A percentile compares a stretch with the other conserved stretches of the same genome.
Conservation (phyloP, 345 rosid genomes). For the Lumnitzera littorea region DNA sequence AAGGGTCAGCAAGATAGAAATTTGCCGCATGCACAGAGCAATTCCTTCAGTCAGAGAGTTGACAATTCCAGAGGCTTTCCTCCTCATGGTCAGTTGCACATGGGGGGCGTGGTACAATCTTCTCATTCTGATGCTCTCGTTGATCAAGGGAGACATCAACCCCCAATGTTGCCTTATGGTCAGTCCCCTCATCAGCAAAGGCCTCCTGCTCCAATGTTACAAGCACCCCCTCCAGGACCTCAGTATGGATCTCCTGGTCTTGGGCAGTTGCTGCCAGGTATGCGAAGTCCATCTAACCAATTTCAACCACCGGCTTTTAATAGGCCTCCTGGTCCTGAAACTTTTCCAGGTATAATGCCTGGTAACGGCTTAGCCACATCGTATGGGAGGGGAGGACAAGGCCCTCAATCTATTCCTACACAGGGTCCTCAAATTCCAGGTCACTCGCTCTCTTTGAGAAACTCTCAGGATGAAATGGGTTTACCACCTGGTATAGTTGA, state of each 20-base stretch:
- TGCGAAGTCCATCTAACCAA: slow-evolving; percentile 12
- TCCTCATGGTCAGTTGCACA: slow-evolving; percentile 21
- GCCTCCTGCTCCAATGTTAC: slow-evolving; percentile 28
- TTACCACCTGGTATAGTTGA: slow-evolving; percentile 6
- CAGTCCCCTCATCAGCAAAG: slow-evolving; percentile 29
- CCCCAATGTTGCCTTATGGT: slow-evolving; percentile 15
- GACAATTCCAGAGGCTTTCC: slow-evolving; percentile 22
- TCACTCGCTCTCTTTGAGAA: slow-evolving; percentile 11
- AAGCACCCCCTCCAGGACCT: slow-evolving; percentile 31
- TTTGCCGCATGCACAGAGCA: slow-evolving; percentile 17
- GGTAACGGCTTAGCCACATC: slow-evolving; percentile 22
- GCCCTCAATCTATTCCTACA: slow-evolving; percentile 16
- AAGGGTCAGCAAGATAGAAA: slow-evolving; percentile 16
- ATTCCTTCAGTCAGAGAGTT: slow-evolving; percentile 10
- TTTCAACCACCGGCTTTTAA: slow-evolving; percentile 13
- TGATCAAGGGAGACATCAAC: slow-evolving; percentile 23
- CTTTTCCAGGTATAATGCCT: slow-evolving; percentile 17
- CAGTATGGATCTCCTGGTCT: slow-evolving; percentile 33
- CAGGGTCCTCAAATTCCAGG: slow-evolving; percentile 26
- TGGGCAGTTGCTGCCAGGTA: slow-evolving; percentile 17
- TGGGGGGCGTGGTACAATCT: slow-evolving; percentile 12
- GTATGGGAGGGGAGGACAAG: slow-evolving; percentile 31
- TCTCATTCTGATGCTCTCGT: slow-evolving; percentile 5
- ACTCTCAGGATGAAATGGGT: slow-evolving; percentile 21
- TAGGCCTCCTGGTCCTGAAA: slow-evolving; percentile 26